phyloP scores from a whole-genome alignment of 805 yeast species.

The Pichia eremophila region DNA sequence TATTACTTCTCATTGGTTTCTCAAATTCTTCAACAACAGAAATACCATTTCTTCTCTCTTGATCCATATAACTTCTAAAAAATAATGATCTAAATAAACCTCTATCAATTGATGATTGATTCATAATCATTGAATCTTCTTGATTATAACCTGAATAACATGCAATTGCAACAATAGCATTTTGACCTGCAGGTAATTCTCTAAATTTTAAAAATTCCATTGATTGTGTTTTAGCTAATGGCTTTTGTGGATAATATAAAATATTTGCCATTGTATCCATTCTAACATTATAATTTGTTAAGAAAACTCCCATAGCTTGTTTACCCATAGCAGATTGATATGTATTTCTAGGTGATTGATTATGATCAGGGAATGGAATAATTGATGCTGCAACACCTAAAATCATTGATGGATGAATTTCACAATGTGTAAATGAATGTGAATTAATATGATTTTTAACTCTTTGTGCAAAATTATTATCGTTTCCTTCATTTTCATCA shows the following conservation, averaged over 20 bases:
- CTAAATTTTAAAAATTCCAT: constrained; percentile 97
- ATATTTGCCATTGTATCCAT: constrained; percentile 99
- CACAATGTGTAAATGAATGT: constrained; percentile 95
- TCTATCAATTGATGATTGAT: constrained; percentile 93
- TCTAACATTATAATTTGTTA: constrained; percentile 90
- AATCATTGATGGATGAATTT: constrained; percentile 97
- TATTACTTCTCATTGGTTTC: constrained; percentile 90
- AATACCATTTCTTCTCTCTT: constrained; percentile 98
- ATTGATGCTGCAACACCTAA: constrained; percentile 97
- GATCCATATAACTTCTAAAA: constrained; percentile 97
- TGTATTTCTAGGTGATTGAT: constrained; percentile 98
- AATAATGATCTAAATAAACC: constrained; percentile 93
- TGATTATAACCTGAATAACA: constrained; percentile 98
- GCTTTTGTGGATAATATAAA: constrained; percentile 94
- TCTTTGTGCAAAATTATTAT: constrained; percentile 67
- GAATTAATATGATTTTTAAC: constrained; percentile 49
- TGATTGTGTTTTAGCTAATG: constrained; percentile 93
- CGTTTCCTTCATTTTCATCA: constrained; percentile 24
- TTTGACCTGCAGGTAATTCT: constrained; percentile 98
- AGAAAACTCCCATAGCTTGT: constrained; percentile 98
- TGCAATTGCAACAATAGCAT: constrained; percentile 95
- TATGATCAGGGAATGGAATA: constrained; percentile 99
- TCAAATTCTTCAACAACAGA: constrained; percentile 96
- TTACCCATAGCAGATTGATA: constrained; percentile 99
- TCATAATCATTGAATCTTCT: constrained; percentile 99